These are phyloP conservation scores for Primulina huaijiensis DNA, from an alignment of 257 asterid species.

Conservation along the genomic window DNA sequence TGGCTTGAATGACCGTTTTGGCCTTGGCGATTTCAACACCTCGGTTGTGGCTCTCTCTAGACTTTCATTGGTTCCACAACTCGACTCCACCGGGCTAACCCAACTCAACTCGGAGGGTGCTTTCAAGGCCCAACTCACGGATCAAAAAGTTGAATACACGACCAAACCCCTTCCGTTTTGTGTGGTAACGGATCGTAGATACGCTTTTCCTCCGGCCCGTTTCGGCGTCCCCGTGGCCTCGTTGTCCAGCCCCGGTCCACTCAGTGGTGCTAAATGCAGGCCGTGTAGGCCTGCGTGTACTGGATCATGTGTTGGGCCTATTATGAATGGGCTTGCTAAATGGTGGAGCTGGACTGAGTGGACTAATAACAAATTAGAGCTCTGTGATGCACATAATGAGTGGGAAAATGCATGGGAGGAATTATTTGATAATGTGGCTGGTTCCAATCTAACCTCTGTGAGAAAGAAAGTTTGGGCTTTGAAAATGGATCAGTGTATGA, in stretches of 20 bases:
- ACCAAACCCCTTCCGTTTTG: conserved; percentile 66
- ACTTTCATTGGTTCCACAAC: conserved; percentile 62
- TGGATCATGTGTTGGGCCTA: conserved; percentile 57
- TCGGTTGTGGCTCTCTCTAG: conserved; percentile 83
- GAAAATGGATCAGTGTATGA: conserved; percentile 50
- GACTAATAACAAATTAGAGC: conserved; percentile 50
- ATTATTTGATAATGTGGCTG: conserved; percentile 52
- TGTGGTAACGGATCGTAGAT: conserved; percentile 67
- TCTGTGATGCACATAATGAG: conserved; percentile 70
- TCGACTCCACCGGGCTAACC: conserved; percentile 52
- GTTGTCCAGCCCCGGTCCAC: conserved; percentile 70
- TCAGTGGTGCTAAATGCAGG: conserved; percentile 87
- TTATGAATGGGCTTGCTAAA: conserved; percentile 46
- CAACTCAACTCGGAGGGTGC: conserved; percentile 81
- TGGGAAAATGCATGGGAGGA: conserved; percentile 84
- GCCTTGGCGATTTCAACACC: conserved; percentile 73
- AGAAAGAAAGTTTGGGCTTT: conserved; percentile 45
- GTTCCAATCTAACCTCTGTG: conserved; percentile 41
- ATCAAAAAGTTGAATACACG: conserved; percentile 39
- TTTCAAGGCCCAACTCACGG: conserved; percentile 75
- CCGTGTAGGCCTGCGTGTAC: conserved; percentile 68
- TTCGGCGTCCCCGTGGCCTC: conserved; percentile 84
- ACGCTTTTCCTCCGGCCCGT: conserved; percentile 56
- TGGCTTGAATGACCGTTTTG: conserved; percentile 89
- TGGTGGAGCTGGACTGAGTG: conserved; percentile 95